Conservation (phyloP, 116 monocot genomes). For the Dioscorea cayenensis region DNA sequence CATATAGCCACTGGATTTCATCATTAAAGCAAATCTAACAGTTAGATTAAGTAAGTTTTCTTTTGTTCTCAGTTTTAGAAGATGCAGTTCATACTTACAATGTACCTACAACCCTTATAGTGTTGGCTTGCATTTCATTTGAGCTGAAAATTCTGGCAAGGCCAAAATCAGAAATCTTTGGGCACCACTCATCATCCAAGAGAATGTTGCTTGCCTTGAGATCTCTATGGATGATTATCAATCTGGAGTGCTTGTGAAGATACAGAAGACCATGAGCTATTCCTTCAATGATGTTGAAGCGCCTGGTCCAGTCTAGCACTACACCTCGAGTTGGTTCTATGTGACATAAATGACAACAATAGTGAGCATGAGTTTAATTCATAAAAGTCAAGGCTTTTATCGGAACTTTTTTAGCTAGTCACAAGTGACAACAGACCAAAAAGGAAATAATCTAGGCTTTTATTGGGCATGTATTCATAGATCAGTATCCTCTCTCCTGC, state of each 20-base stretch:
- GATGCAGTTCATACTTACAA: neutral
- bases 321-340: neutral
- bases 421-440: neutral
- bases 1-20: conserved; percentile 26
- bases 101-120: conserved; percentile 8
- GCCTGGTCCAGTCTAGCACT: conserved; percentile 5
- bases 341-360: neutral
- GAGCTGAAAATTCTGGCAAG: conserved; percentile 3
- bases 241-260: conserved; percentile 13
- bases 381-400: too few relatives aligned
- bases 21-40: neutral
- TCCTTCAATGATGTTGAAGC: conserved; percentile 17
- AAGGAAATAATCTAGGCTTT: neutral
- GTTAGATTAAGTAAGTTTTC: neutral
- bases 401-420: too few relatives aligned
- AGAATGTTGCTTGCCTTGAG: conserved; percentile 19
- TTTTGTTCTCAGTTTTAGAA: neutral
- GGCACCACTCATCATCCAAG: conserved; percentile 13
- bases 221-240: conserved; percentile 16
- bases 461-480: conserved; percentile 3
- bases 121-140: conserved; percentile 5
- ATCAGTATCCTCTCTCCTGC: neutral
- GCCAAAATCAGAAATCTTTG: conserved; percentile 26
- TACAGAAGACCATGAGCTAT: conserved; percentile 19
- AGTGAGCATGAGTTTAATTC: too few relatives aligned